Base-by-base conservation (phyloP, 768 basidiomycete genomes). In the Nidularia sp. region DNA sequence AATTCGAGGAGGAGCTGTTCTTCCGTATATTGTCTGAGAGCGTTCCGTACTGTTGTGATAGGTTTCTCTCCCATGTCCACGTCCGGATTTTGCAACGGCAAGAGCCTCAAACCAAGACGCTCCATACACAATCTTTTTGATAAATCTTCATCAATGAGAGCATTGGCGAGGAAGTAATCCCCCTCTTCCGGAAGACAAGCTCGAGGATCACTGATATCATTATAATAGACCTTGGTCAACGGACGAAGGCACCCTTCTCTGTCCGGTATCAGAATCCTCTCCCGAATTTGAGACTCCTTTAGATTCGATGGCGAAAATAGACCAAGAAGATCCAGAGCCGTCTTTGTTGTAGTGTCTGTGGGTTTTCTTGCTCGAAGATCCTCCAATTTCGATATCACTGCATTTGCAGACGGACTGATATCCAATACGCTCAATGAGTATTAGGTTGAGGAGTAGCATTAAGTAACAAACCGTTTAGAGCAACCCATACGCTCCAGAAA, bases 1-100 rank as follows among this genome's bases (percentile, higher is more conserved):
- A 80, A 80, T 52, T 83, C 80, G 2, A 69, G 70, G 34, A 75
- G 59, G 7, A 78, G 68, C 49, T 80, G 76, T 5, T 67, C 64
- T 5, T 67, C 65, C 5, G 66, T 67, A 47, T 81, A 81, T 18
- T 74, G 66, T 13, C 57, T 61, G 8, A 82, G 60, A 0, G 70
- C 70, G 10, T 72, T 71, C 3, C 62, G 60, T 12, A 83, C 78
- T 1, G 75, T 72, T 0, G 68, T 73, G 3, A 70, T 63, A 4
- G 76, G 64, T 22, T 69, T 66, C 51, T 77, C 73, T 2, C 72
- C 73, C 68, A 80, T 74, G 48, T 78, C 74, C 8, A 68, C 59
- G 0, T 66, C 68, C 4, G 66, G 53, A 0, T 57, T 59, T 8
- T 59, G 53, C 34, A 66, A 35, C 15, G 73, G 69, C 4, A 62